Evolutionary conservation across 306 rosid genomes (phyloP).

Genomic region (Pterocarpus santalinus): DNA sequence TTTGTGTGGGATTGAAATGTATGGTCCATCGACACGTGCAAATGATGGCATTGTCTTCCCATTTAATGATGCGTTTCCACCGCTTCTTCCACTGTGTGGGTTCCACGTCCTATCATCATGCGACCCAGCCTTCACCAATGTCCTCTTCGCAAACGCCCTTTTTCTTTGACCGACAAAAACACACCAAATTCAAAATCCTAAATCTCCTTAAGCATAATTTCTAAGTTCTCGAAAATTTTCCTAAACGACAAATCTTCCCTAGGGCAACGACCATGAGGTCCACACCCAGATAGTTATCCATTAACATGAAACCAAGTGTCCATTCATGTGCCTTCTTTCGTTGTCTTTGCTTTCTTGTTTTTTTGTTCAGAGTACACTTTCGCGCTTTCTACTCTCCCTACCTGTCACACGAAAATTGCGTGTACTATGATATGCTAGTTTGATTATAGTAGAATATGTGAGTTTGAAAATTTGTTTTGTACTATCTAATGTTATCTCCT

Average conservation of each 20-base stretch:
- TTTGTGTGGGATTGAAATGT: slow-evolving; percentile 47
- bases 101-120: slow-evolving; percentile 52
- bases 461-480: neutral
- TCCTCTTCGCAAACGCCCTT: slow-evolving; percentile 19
- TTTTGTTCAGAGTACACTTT: neutral
- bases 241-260: slow-evolving; percentile 31
- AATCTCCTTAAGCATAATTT: neutral
- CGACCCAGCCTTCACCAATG: slow-evolving; percentile 48
- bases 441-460: too few species aligned
- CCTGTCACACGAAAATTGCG: neutral
- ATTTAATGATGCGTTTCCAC: slow-evolving; percentile 74
- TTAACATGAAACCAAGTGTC: neutral
- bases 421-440: too few species aligned
- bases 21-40: slow-evolving; percentile 91
- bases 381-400: neutral
- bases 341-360: neutral
- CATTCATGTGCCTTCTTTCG: neutral
- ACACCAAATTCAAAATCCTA: slow-evolving; percentile 30
- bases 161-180: slow-evolving; percentile 68
- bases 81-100: slow-evolving; percentile 72
- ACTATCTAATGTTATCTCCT: too few species aligned
- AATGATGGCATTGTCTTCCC: slow-evolving; percentile 76
- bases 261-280: neutral
- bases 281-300: neutral
- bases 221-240: neutral